phyloP scores from a whole-genome alignment of 2,329 filamentous ascomycete genomes.

The Juglanconis oblonga region DNA sequence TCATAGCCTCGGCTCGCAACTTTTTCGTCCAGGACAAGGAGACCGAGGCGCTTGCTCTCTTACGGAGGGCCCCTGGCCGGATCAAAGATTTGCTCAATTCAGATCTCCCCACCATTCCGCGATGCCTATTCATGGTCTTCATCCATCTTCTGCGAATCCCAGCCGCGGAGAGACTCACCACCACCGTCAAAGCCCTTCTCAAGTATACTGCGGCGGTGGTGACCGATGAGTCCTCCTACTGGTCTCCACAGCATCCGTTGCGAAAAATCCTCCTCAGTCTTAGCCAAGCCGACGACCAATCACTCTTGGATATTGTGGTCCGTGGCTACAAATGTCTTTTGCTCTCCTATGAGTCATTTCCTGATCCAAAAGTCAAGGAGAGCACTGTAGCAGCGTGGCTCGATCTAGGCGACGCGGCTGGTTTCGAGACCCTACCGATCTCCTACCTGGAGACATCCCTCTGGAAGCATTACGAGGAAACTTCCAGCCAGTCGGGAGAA shows the following conservation, averaged over 20 bases:
- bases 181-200: constrained; percentile 9
- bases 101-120: constrained; percentile 7
- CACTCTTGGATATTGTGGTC: constrained; percentile 11
- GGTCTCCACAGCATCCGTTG: constrained; percentile 14
- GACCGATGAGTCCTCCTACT: constrained; percentile 3
- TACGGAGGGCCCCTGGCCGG: constrained; percentile 6
- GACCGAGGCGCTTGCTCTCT: constrained; percentile 10
- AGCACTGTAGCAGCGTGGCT: constrained; percentile 15
- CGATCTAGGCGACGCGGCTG: constrained; percentile 14
- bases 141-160: constrained; percentile 11
- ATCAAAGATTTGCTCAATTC: constrained; percentile 9
- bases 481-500: neutral
- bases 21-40: constrained; percentile 11
- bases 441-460: constrained; percentile 7
- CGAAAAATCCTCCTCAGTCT: constrained; percentile 11
- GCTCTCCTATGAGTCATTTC: constrained; percentile 7
- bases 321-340: constrained; percentile 13
- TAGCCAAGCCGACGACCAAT: constrained; percentile 1
- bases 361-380: neutral
- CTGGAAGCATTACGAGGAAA: constrained; percentile 6
- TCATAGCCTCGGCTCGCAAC: constrained; percentile 10
- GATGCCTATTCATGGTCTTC: constrained; percentile 14
- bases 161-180: neutral
- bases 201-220: constrained; percentile 9
- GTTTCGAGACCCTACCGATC: constrained; percentile 9